Evolutionary conservation across 805 yeast species (phyloP).

Genomic region (Jamesozyma piceae): DNA sequence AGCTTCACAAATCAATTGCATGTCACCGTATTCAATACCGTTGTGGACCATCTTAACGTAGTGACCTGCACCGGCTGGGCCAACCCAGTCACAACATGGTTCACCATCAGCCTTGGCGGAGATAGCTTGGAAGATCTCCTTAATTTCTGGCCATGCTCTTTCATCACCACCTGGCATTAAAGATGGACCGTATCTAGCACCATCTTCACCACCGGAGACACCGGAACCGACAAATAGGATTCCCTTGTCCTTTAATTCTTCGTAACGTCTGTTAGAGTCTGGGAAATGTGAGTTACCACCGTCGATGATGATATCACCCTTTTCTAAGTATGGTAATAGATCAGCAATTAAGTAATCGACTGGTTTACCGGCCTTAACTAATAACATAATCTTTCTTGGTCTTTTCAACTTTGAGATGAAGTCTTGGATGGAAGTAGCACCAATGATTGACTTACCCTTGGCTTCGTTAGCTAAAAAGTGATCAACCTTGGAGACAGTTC

Average conservation of each 20-base stretch:
- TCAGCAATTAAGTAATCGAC: constrained; percentile 87
- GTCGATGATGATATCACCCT: constrained; percentile 96
- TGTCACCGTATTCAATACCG: constrained; percentile 99
- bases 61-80: constrained; percentile 98
- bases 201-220: constrained; percentile 99
- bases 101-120: constrained; percentile 96
- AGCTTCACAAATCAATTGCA: constrained; percentile 98
- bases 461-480: constrained; percentile 90
- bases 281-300: constrained; percentile 99
- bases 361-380: constrained; percentile 95
- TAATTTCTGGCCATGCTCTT: constrained; percentile 98
- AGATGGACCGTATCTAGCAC: constrained; percentile 98
- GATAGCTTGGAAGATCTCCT: constrained; percentile 90
- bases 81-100: constrained; percentile 99
- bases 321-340: constrained; percentile 81
- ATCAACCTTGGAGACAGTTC: constrained; percentile 93
- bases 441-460: constrained; percentile 91
- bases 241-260: constrained; percentile 77
- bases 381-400: constrained; percentile 90
- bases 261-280: constrained; percentile 94
- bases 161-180: constrained; percentile 98
- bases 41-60: constrained; percentile 99
- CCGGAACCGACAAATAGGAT: constrained; percentile 94
- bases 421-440: constrained; percentile 89
- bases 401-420: constrained; percentile 80